phyloP scores from a whole-genome alignment of 2,329 filamentous ascomycete species.

The Colletotrichum siamense region DNA sequence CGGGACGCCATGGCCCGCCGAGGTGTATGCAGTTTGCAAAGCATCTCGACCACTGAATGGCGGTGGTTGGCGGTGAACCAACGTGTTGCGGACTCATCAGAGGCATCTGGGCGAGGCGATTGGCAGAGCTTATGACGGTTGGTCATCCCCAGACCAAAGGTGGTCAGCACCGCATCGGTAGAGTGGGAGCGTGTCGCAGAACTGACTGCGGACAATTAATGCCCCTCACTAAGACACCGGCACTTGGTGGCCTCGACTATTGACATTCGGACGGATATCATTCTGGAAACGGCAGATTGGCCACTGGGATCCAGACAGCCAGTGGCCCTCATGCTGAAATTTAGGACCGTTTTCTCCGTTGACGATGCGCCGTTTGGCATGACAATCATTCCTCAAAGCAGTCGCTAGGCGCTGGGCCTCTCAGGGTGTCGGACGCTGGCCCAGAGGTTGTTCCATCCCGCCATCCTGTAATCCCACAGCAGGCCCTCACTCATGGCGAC shows the following conservation, averaged over 20 bases:
- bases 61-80: neutral
- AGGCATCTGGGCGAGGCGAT: neutral
- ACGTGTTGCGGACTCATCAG: neutral
- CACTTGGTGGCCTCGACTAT: neutral
- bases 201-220: neutral
- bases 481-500: neutral
- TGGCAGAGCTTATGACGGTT: neutral
- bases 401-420: neutral
- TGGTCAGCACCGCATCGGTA: neutral
- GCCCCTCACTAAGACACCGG: neutral
- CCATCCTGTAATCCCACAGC: slow-evolving; percentile 1
- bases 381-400: neutral
- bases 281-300: neutral
- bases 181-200: neutral
- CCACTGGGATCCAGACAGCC: neutral
- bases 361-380: neutral
- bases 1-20: neutral
- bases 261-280: neutral
- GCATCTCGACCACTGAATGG: neutral
- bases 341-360: neutral
- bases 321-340: neutral
- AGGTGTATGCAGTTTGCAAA: neutral
- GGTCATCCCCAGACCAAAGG: neutral
- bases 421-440: neutral
- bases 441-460: neutral